Evolutionary conservation across 306 rosid species (phyloP), one percentile per base, ranked within the genome.

Genomic region (Quillaja saponaria): DNA sequence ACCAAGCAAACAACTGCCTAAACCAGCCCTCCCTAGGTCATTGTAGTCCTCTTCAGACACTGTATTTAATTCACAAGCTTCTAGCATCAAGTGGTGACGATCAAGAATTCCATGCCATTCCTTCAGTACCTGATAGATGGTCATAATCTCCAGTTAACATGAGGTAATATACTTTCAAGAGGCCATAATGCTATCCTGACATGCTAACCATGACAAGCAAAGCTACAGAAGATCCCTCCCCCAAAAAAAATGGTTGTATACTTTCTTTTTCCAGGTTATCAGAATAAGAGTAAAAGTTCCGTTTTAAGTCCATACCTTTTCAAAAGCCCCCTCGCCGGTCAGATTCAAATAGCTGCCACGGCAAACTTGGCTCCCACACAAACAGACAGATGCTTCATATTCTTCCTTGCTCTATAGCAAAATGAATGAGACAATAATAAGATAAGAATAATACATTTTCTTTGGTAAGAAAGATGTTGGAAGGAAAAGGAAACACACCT

Each of bases 341-440:
- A 94, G 84, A 81, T 94, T 94, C 73, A 94, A 72, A 79, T 94
- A 94, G 80, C 99, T 94, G 28, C 99, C 99, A 38, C 99, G 84
- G 74, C 99, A 94, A 56, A 89, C 96, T 89, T 87, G 99, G 71
- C 99, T 94, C 45, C 99, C 99, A 78, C 99, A 94, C 77, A 94
- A 82, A 81, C 99, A 94, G 55, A 94, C 99, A 0, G 99, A 94
- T 13, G 95, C 99, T 79, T 89, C 97, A 56, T 94, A 94, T 76
- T 94, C 99, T 69, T 94, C 99, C 86, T 94, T 94, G 74, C 99
- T 94, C 99, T 94, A 78, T 41, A 59, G 55, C 54, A 58, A 52
- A 69, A 61, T 42, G 58, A 55, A 69, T n/a, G 37, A 58, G 64
- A 40, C 28, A 68, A 7, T 60, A 67, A 51, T 56, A 7, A 72